phyloP scores from a whole-genome alignment of 1,139 yeast genomes.

The Wickerhamomyces sp. region DNA sequence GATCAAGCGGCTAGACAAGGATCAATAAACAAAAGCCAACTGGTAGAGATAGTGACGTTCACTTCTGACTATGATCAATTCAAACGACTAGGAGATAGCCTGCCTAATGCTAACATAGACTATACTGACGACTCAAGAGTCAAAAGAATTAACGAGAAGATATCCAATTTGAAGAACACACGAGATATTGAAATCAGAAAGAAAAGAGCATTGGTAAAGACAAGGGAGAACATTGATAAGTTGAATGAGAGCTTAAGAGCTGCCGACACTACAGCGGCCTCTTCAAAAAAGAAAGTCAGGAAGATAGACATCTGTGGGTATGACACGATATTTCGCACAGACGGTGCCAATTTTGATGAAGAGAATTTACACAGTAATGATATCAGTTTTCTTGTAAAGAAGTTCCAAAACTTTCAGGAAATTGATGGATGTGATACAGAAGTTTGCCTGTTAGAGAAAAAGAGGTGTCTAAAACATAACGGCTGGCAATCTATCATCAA shows the following conservation, averaged over 20 bases:
- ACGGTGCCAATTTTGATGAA: constrained; percentile 8
- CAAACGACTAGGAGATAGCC: constrained; percentile 29
- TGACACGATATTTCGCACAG: constrained; percentile 27
- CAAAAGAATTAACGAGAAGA: constrained; percentile 12
- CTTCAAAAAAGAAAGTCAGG: constrained; percentile 10
- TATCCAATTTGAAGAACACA: constrained; percentile 16
- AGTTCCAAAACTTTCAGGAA: constrained; percentile 12
- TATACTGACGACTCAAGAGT: constrained; percentile 25
- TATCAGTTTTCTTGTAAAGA: constrained; percentile 11
- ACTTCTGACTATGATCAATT: constrained; percentile 30
- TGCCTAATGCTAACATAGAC: constrained; percentile 34
- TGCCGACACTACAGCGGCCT: constrained; percentile 1
- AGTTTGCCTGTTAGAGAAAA: constrained; percentile 56
- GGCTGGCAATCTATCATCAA: constrained; percentile 58
- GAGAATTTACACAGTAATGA: constrained; percentile 9
- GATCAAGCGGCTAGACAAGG: constrained; percentile 1
- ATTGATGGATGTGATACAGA: constrained; percentile 8
- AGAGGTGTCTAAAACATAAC: constrained; percentile 60
- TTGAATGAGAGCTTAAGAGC: constrained; percentile 22
- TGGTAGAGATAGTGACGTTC: constrained; percentile 16
- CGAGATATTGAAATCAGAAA: constrained; percentile 8
- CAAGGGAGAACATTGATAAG: constrained; percentile 26
- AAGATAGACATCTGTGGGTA: constrained; percentile 26
- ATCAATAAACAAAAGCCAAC: constrained; percentile 18
- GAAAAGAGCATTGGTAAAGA: constrained; percentile 15